Base-by-base conservation (phyloP, 2,329 filamentous ascomycete genomes). In the Pseudogymnoascus sp. region DNA sequence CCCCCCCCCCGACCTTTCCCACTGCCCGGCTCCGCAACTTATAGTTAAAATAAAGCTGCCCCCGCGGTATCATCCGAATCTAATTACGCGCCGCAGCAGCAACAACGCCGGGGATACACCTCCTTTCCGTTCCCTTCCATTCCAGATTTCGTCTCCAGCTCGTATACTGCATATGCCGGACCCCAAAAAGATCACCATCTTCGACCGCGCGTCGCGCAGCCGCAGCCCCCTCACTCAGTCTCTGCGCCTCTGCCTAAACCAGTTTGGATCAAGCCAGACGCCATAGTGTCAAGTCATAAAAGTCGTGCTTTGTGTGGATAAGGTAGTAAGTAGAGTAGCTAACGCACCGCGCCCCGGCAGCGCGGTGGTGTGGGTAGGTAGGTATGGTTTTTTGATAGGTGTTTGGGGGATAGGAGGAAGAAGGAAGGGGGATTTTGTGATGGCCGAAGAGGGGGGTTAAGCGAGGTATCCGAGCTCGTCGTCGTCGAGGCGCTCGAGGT, bases 381-480 rank as follows among this genome's bases (percentile, higher is more conserved):
- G 7, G n/a, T 27, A 9, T 17, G n/a, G 8, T 10, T n/a, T 33
- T n/a, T n/a, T n/a, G n/a, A 13, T 17, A n/a, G n/a, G n/a, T n/a
- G n/a, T 17, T 55, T 3, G 48, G 25, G 21, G 17, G 15, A 13
- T 15, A 48, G 17, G n/a, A 51, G 35, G 5, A 36, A 36, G 36
- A n/a, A 3, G n/a, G 44, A 27, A 55, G n/a, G 44, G 44, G 7
- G n/a, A 4, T 9, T 33, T 17, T n/a, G 44, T 31, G 44, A 55
- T n/a, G 29, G 3, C 5, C 1, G 13, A 25, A 13, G 15, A 3
- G 6, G 10, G 17, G 39, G 39, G 1, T 83, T 84, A 97, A 70
- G 93, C 93, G 67, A 97, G 86, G 75, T 97, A 97, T 63, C 93
- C 91, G 64, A 99, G 83, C 73, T 97, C 92, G 72, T 97, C 94